Evolutionary conservation across 305 asterid genomes (phyloP), one percentile per base, ranked within the genome.

Genomic region (Lippia alba): DNA sequence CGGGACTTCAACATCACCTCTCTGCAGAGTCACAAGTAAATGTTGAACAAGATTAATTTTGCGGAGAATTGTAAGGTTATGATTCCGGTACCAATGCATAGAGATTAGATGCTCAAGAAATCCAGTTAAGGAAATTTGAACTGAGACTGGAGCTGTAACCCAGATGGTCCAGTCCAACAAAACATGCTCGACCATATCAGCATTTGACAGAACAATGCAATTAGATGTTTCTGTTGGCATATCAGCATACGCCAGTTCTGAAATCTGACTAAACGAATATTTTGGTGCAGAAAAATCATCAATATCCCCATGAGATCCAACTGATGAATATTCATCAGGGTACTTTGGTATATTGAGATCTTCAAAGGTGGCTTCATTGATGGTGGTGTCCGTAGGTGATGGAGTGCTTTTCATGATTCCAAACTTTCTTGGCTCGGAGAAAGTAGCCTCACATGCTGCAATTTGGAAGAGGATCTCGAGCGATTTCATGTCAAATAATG

Each of bases 61-160:
- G 61, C 94, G 94, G 33, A 88, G 81, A 71, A 86, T 82, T 44
- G 94, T 88, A 67, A 88, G 89, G 77, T 88, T 88, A 73, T 88
- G 94, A 74, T 86, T 86, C 74, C 94, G 81, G 68, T 88, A 88
- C 94, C 94, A 86, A 74, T 86, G 94, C 91, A 86, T 88, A 63
- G 91, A 88, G 65, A 88, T 89, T 12, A 88, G 77, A 82, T 88
- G 85, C 84, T 88, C 94, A 67, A 88, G 91, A 78, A 88, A 88
- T 59, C 94, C 91, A 75, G 86, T 77, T 17, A 88, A 73, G 72
- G 94, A 74, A 73, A 88, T 86, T 73, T 88, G 94, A 75, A 88
- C 78, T n/a, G 87, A 88, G 61, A 88, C 74, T 6, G 89, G 84
- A 24, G 94, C 90, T 14, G 80, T 77, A 30, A 84, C 94, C 94